Evolutionary conservation across 345 rosid genomes (phyloP), one percentile per base, ranked within the genome.

Genomic region (Isatis tinctoria): DNA sequence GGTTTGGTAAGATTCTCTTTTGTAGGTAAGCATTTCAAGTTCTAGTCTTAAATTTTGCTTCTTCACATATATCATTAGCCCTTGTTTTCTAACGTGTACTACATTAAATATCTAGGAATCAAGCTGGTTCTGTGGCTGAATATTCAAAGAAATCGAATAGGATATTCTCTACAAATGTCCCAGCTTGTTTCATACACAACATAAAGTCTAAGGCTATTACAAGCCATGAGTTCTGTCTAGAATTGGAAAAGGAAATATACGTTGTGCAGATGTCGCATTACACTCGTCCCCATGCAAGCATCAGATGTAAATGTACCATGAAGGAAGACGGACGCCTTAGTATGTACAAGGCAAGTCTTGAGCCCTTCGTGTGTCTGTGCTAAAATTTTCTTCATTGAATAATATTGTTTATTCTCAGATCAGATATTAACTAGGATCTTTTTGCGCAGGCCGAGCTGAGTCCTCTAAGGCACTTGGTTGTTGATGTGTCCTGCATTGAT

Each of bases 1-100:
- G 93, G 74, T 71, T 87, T 78, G 88, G 96, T 27, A 87, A 80
- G 74, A 49, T 77, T 39, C 36, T n/a, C n/a, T n/a, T n/a, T n/a
- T n/a, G n/a, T n/a, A n/a, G n/a, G n/a, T n/a, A n/a, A n/a, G n/a
- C n/a, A n/a, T n/a, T n/a, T n/a, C n/a, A n/a, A n/a, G n/a, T n/a
- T n/a, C n/a, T n/a, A n/a, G n/a, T n/a, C n/a, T n/a, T n/a, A n/a
- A n/a, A n/a, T 5, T 33, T 48, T 20, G 10, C 8, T 27, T 49
- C 6, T 20, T 49, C 20, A 18, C 5, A 20, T 20, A 49, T 18
- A 7, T 40, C 12, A 16, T 27, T 8, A 6, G 18, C 33, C 32
- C 71, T 67, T 51, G 48, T 47, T 47, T 66, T 51, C 22, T 65
- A 6, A 18, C 20, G 9, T 12, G 14, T 8, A 51, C 16, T 5